A percentile compares a stretch with the other conserved stretches of the same genome.
Conservation (phyloP, 2,329 filamentous ascomycete species). For the Penicillium brevicompactum region DNA sequence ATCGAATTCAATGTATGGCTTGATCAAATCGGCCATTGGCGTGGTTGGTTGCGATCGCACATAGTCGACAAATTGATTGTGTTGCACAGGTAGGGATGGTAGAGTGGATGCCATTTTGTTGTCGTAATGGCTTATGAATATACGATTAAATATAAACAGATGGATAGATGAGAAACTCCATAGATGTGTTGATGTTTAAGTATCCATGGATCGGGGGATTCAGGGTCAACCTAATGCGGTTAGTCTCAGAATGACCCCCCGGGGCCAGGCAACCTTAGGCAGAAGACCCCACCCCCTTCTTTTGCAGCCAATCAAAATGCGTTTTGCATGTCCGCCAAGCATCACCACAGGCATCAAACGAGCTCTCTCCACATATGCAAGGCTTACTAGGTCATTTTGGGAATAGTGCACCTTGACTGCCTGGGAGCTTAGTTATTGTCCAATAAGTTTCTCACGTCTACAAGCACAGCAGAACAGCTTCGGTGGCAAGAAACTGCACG, state of each 20-base stretch:
- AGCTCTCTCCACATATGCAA: not conserved
- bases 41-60: slow-evolving; percentile 25
- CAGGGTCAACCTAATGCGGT: not conserved
- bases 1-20: slow-evolving; percentile 42
- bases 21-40: slow-evolving; percentile 32
- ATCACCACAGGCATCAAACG: slow-evolving; percentile 22
- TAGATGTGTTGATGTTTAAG: not conserved
- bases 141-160: not conserved
- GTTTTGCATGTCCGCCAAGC: not conserved
- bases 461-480: not conserved
- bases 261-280: slow-evolving; percentile 7
- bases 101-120: slow-evolving; percentile 16
- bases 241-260: not conserved
- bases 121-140: no score
- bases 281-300: not conserved
- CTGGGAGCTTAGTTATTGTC: not conserved
- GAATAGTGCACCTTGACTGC: not conserved
- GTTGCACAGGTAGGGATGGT: slow-evolving; percentile 31
- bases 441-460: not conserved
- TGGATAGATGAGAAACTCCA: not conserved
- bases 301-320: not conserved
- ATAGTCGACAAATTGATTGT: slow-evolving; percentile 31
- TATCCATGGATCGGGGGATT: not conserved
- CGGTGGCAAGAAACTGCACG: no score
- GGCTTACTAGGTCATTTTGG: not conserved